Conservation (phyloP, 2,329 filamentous ascomycete genomes). For the Emydomyces testavorans region DNA sequence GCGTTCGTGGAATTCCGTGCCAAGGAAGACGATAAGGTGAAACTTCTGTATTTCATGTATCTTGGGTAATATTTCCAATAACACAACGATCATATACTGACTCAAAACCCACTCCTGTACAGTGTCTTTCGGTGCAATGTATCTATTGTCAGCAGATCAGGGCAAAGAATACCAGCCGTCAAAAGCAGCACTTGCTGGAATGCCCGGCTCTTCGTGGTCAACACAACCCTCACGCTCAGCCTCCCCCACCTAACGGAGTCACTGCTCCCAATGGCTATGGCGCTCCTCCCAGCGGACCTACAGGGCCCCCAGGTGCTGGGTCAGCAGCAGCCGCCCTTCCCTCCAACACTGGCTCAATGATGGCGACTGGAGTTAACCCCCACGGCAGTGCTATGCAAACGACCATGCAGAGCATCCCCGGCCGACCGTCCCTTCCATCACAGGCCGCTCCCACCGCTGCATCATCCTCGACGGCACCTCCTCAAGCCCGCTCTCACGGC, state of each 20-base stretch:
- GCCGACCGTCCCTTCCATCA: constrained; percentile 32
- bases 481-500: constrained; percentile 26
- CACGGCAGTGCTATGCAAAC: constrained; percentile 36
- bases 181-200: constrained; percentile 42
- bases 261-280: constrained; percentile 34
- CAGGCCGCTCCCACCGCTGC: constrained; percentile 26
- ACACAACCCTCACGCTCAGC: constrained; percentile 34
- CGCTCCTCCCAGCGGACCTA: constrained; percentile 31
- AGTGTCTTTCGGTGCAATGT: constrained; percentile 44
- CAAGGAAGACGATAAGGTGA: constrained; percentile 42
- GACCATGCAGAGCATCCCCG: constrained; percentile 31
- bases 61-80: constrained; percentile 30
- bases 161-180: constrained; percentile 43
- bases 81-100: constrained; percentile 20
- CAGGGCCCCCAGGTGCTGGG: constrained; percentile 23
- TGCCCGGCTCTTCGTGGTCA: constrained; percentile 40
- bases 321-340: constrained; percentile 27
- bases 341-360: constrained; percentile 34
- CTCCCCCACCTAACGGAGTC: constrained; percentile 33
- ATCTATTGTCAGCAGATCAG: constrained; percentile 44
- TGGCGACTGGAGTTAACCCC: constrained; percentile 35
- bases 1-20: constrained; percentile 44
- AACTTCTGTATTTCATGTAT: constrained; percentile 28
- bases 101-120: constrained; percentile 16
- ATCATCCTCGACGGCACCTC: constrained; percentile 22